Percentiles rank a stretch among this genome's conserved stretches.
These are phyloP conservation scores for Aureobasidium uvarum DNA, from an alignment of 2,329 filamentous ascomycete genomes.

Conservation along the genomic window DNA sequence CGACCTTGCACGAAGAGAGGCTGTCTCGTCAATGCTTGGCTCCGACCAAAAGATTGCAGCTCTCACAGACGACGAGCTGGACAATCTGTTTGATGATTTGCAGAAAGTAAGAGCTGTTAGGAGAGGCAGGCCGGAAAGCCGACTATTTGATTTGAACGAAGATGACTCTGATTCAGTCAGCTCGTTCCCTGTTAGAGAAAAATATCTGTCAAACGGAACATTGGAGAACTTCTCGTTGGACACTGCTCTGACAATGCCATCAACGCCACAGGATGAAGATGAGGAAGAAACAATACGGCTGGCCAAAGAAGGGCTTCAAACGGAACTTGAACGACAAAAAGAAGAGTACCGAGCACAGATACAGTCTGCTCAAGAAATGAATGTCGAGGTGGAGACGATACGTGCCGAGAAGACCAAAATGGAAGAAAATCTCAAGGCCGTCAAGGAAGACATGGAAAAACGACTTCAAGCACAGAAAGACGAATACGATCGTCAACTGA, in stretches of 20 bases:
- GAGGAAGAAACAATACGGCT: conserved; percentile 74
- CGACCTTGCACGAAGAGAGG: conserved; percentile 89
- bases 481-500: conserved; percentile 79
- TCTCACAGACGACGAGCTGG: conserved; percentile 89
- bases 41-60: conserved; percentile 88
- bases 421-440: conserved; percentile 72
- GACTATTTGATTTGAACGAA: conserved; percentile 50
- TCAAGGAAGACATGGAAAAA: conserved; percentile 86
- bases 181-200: conserved; percentile 85
- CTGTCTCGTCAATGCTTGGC: conserved; percentile 85
- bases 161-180: conserved; percentile 86
- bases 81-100: conserved; percentile 89
- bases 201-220: conserved; percentile 84
- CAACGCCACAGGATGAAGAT: conserved; percentile 77
- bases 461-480: conserved; percentile 81
- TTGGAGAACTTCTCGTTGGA: conserved; percentile 96
- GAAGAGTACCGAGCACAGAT: conserved; percentile 77
- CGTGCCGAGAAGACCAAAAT: conserved; percentile 78
- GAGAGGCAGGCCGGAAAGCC: conserved; percentile 62
- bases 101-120: conserved; percentile 83
- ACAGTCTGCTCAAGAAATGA: conserved; percentile 69
- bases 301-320: conserved; percentile 78
- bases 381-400: conserved; percentile 79
- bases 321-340: conserved; percentile 77
- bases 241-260: conserved; percentile 89